Evolutionary conservation across 331 rosid species (phyloP).

Genomic region (Acacia pycnantha): DNA sequence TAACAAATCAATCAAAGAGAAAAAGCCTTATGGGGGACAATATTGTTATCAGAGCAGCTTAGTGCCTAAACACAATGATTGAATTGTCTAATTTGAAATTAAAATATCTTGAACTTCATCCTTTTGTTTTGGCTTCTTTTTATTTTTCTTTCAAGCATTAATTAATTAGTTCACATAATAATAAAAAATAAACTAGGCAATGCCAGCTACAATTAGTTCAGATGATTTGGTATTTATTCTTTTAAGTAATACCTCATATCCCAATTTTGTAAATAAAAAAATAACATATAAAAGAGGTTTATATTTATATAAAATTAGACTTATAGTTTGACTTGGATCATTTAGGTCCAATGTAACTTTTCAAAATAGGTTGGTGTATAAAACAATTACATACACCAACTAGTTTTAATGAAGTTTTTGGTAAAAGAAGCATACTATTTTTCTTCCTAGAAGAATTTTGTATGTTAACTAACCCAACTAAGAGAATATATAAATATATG

Average conservation of each 20-base stretch:
- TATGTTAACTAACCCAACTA: neutral
- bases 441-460: neutral
- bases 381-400: neutral
- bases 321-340: no score
- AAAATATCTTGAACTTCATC: conserved; percentile 15
- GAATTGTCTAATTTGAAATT: conserved; percentile 25
- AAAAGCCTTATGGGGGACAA: conserved; percentile 18
- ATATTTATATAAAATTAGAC: no score
- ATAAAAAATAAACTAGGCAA: no score
- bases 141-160: conserved; percentile 12
- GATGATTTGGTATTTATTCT: neutral
- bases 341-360: neutral
- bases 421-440: neutral
- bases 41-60: conserved; percentile 23
- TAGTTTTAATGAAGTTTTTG: neutral
- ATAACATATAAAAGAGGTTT: no score
- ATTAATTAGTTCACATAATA: neutral
- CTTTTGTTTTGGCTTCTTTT: conserved; percentile 27
- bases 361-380: neutral
- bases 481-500: neutral
- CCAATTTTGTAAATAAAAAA: no score
- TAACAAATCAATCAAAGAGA: neutral
- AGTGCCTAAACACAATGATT: conserved; percentile 48
- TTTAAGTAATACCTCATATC: neutral
- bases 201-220: neutral